A percentile compares a stretch with the other conserved stretches of the same genome.
phyloP scores from a whole-genome alignment of 768 basidiomycete genomes.

The Russula virescens region DNA sequence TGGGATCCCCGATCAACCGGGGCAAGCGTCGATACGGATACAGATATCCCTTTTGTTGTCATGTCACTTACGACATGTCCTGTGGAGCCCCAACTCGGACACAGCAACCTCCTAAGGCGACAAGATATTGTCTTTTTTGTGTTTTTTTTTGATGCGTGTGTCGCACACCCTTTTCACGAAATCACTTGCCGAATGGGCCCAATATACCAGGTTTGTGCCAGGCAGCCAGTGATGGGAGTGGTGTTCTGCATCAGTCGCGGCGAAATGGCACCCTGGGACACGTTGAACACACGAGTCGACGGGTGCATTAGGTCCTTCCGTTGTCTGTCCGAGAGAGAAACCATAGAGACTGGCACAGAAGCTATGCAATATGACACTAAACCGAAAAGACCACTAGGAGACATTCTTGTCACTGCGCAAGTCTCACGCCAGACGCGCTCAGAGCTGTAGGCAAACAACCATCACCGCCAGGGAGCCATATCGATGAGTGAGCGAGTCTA shows the following conservation, averaged over 20 bases:
- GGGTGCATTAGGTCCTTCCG: neutral
- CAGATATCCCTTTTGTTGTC: neutral
- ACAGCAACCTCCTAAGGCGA: no score
- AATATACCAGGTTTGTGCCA: neutral
- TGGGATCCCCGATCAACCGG: neutral
- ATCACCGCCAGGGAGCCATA: neutral
- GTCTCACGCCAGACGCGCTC: neutral
- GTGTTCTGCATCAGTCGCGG: constrained; percentile 8
- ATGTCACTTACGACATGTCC: neutral
- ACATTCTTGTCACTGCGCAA: neutral
- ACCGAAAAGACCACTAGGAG: neutral
- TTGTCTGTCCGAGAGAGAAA: neutral
- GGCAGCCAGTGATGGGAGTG: constrained; percentile 4
- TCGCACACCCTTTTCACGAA: constrained; percentile 7
- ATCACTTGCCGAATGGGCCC: constrained; percentile 6
- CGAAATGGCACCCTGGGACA: neutral
- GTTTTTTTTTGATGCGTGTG: neutral
- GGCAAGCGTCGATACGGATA: neutral
- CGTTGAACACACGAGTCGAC: constrained; percentile 19
- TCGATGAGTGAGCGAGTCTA: neutral
- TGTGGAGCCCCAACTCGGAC: no score
- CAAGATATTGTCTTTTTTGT: neutral
- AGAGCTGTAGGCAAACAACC: neutral
- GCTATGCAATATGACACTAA: neutral
- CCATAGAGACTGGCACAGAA: constrained; percentile 18